phyloP scores from a whole-genome alignment of 352 stramenopile genomes.

The Plasmopara viticola region DNA sequence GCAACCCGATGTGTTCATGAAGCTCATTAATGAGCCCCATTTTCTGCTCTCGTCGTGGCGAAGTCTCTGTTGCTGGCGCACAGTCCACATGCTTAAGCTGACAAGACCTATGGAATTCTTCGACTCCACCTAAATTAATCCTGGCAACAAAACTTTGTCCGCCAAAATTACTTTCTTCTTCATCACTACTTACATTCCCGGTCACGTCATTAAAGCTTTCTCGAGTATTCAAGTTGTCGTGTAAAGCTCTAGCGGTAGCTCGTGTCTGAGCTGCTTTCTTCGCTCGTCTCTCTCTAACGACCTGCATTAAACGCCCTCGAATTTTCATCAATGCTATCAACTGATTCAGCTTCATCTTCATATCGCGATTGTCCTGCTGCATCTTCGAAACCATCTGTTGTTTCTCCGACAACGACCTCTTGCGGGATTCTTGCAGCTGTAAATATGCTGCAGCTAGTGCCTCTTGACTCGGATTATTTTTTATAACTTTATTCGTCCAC shows the following conservation, averaged over 20 bases:
- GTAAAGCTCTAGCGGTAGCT: conserved; percentile 2
- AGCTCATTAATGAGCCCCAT: conserved; percentile 74
- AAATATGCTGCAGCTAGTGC: conserved; percentile 41
- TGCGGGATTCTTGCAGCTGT: conserved; percentile 36
- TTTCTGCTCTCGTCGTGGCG: conserved; percentile 43
- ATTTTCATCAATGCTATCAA: conserved; percentile 53
- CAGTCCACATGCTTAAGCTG: conserved; percentile 3
- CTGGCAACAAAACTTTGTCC: too few species aligned
- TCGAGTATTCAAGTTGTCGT: too few species aligned
- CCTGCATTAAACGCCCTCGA: conserved; percentile 38
- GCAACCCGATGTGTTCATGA: conserved; percentile 58
- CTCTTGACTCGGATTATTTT: conserved; percentile 28
- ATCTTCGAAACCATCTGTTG: conserved; percentile 54
- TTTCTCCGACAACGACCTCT: conserved; percentile 45
- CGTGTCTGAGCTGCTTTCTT: conserved; percentile 35
- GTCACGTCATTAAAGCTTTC: conserved; percentile 25
- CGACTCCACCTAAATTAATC: conserved; percentile 12
- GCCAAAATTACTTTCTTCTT: conserved; percentile 7
- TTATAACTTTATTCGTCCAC: conserved; percentile 46
- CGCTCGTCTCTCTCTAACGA: conserved; percentile 41
- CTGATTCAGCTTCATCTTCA: conserved; percentile 59
- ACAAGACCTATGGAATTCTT: conserved; percentile 4
- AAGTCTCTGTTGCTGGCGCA: background rate
- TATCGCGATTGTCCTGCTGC: conserved; percentile 49
- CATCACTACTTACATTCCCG: conserved; percentile 13